Percentiles rank a stretch among this genome's conserved stretches.
These are phyloP conservation scores for Amauroascus verrucosus DNA, from an alignment of 2,329 filamentous ascomycete genomes.

Conservation along the genomic window DNA sequence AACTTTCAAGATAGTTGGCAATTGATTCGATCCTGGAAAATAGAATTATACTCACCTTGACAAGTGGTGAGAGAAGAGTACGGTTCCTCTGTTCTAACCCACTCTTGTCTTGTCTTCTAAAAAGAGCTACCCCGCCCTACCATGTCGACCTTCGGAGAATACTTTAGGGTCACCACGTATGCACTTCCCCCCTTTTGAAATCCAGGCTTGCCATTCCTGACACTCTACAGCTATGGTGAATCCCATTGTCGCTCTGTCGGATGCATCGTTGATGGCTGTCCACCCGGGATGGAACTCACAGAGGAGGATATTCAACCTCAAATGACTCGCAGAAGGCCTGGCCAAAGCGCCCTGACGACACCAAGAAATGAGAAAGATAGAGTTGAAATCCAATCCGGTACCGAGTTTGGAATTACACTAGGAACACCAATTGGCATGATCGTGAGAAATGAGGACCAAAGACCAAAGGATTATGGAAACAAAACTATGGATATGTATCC, in stretches of 20 bases:
- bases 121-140: conserved; percentile 18
- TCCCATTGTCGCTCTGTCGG: conserved; percentile 89
- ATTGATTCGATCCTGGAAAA: too few relatives aligned
- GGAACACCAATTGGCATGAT: conserved; percentile 83
- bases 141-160: conserved; percentile 75
- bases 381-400: conserved; percentile 86
- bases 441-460: conserved; percentile 85
- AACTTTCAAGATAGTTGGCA: not conserved
- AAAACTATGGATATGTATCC: conserved; percentile 87
- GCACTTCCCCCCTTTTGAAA: conserved; percentile 9
- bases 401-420: conserved; percentile 77
- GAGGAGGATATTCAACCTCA: conserved; percentile 89
- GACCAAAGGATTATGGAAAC: conserved; percentile 82
- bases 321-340: conserved; percentile 80
- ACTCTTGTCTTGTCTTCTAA: not conserved
- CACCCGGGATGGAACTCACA: conserved; percentile 74
- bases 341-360: conserved; percentile 81
- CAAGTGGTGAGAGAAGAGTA: not conserved
- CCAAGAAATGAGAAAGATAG: conserved; percentile 85
- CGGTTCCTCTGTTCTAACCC: not conserved
- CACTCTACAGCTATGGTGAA: conserved; percentile 55
- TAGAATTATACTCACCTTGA: too few relatives aligned
- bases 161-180: conserved; percentile 68
- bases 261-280: conserved; percentile 88
- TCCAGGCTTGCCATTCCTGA: conserved; percentile 19